Percentiles rank a stretch among this genome's conserved stretches.
Evolutionary conservation across 2,329 filamentous ascomycete genomes (phyloP).

Genomic region (Fusarium zealandicum): DNA sequence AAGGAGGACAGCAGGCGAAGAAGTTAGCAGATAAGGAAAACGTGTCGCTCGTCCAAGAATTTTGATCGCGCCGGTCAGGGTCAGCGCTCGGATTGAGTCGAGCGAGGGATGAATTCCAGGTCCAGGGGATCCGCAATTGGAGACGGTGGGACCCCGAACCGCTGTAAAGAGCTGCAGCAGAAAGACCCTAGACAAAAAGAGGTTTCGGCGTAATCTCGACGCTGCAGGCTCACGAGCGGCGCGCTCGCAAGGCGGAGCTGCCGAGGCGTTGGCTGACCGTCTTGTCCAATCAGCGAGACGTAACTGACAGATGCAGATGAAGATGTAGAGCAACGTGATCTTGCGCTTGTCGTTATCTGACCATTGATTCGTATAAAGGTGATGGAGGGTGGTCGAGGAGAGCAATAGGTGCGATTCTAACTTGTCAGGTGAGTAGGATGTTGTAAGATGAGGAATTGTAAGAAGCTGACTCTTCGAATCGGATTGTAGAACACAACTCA

Average conservation of each 20-base stretch:
- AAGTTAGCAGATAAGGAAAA: constrained; percentile 26
- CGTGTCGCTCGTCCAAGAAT: constrained; percentile 18
- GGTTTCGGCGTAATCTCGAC: constrained; percentile 26
- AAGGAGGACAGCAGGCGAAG: constrained; percentile 18
- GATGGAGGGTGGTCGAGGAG: constrained; percentile 1
- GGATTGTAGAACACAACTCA: constrained; percentile 33
- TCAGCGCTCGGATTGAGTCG: constrained; percentile 19
- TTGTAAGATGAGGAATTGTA: not conserved
- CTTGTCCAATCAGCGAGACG: constrained; percentile 20
- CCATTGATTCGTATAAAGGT: constrained; percentile 16
- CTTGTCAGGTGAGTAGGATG: constrained; percentile 7
- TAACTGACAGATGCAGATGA: constrained; percentile 9
- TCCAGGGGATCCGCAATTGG: constrained; percentile 36
- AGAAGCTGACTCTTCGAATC: constrained; percentile 14
- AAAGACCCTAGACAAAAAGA: constrained; percentile 30
- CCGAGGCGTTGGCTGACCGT: constrained; percentile 12
- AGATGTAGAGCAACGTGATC: constrained; percentile 1
- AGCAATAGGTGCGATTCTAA: too few species aligned
- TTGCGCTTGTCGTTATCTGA: constrained; percentile 19
- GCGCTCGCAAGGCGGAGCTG: constrained; percentile 30
- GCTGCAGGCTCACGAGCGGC: constrained; percentile 29
- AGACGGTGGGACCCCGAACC: constrained; percentile 29
- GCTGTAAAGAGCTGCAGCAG: constrained; percentile 14
- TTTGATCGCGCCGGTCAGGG: constrained; percentile 21
- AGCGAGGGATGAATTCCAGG: constrained; percentile 34